Base-by-base conservation (phyloP, 129 eudicot species). In the Escallonia rubra region DNA sequence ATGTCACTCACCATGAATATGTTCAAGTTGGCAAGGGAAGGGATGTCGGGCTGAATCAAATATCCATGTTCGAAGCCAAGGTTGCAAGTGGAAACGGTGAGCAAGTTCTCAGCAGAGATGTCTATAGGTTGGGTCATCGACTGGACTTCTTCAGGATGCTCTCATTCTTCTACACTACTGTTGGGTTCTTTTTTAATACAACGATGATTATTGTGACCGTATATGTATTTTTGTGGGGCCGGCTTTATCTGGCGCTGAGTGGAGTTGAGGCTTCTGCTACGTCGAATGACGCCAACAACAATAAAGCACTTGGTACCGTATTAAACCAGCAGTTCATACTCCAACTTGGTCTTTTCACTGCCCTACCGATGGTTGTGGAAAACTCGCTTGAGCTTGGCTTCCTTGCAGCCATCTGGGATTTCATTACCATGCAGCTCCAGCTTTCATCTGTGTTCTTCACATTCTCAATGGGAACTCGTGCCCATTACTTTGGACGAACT, bases 71-170 rank as follows among this genome's bases (percentile, higher is more conserved):
- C 64, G 98, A 92, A 80, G 98, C 98, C 10, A 92, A 92, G 67
- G 98, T 92, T 56, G 87, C 98, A 47, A 88, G 98, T 46, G 98
- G 98, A 23, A 92, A 92, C 41, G 98, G 98, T 39, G 98, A 92
- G 77, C 98, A 92, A 74, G 90, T 87, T 47, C 87, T 92, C n/a
- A 92, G 98, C 70, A 60, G 98, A 84, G 98, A 92, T 50, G 91
- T 92, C 44, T 92, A 92, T 71, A 76, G 98, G 72, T 76, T 92
- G 82, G 98, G 98, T 54, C 98, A 92, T 61, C 76, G 98, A 68
- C 89, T 92, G 69, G 98, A 92, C 43, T 92, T 92, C 58, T 92
- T 92, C 76, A 73, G 96, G 70, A 92, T 92, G 98, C 89, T 92
- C 16, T 92, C 98, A 2, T 92, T 92, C 79, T 92, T 88, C 80